Evolutionary conservation across 345 rosid genomes (phyloP), one percentile per base, ranked within the genome.

Genomic region (Moricandia arvensis): DNA sequence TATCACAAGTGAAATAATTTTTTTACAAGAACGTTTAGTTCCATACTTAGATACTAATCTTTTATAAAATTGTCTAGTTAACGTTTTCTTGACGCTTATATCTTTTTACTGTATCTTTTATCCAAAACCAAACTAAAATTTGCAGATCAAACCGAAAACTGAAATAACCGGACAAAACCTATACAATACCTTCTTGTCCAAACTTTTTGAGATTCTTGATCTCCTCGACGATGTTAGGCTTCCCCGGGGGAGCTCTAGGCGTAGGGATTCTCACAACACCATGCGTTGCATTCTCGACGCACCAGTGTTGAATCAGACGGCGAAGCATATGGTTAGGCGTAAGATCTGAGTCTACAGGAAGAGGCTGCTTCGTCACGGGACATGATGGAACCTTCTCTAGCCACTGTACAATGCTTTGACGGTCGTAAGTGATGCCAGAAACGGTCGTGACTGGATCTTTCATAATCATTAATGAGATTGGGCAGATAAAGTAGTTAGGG

Each of bases 391-490:
- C 77, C 31, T 73, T 72, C 15, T 68, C 16, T 6, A 93, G 82
- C 98, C 98, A 91, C 2, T 84, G 85, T 45, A 91, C 93, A 26
- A 91, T 93, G 88, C 85, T 85, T 33, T 81, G 83, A 7, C 98
- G 87, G 64, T 93, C 98, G 68, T 93, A 93, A 13, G 98, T 88
- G 71, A 93, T 93, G 49, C 97, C 97, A 6, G 98, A 84, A 53
- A 82, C 69, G 37, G 86, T 70, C 0, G 89, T 93, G 8, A 93
- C 97, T 0, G 98, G 98, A 73, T 93, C 98, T 75, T 61, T 86
- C 98, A 93, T 93, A 77, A 93, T 85, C 47, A 89, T 89, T 4
- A 93, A 85, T 62, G 97, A 93, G 8, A 91, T 91, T 43, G 97
- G 97, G 18, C 98, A 91, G 53, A 82, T 68, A 70, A 89, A 93